Base-by-base conservation (phyloP, 306 rosid species). In the Parietaria judaica region DNA sequence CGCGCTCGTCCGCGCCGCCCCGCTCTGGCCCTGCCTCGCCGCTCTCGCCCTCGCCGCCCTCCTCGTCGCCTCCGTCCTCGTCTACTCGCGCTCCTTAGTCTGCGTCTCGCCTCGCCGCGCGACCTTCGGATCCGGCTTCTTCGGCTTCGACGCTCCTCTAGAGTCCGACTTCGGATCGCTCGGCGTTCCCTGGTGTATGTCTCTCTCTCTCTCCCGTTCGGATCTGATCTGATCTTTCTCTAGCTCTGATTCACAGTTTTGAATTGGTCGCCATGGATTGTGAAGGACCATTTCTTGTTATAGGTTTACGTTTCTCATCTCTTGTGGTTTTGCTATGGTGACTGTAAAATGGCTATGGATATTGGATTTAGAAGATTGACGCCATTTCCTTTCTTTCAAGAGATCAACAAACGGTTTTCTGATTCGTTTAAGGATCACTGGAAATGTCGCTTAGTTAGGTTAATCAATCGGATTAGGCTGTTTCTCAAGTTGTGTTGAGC, bases 131-230 rank as follows among this genome's bases (percentile, higher is more conserved):
- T 53, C 92, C 48, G 75, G 85, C 7, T 83, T 83, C 76, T 81
- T 81, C 72, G 95, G 83, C 36, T 56, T 86, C 66, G 97, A 88
- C 3, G 90, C 80, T 7, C 83, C 80, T 6, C 83, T 88, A 17
- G 99, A 84, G 36, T 82, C 97, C 38, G 99, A 94, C 72, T 88
- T 94, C 14, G 99, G 97, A 61, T 64, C 80, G 34, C 99, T 94
- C 50, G 97, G 99, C 70, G 99, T 94, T 59, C 99, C 99, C 66
- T 94, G 99, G 81, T 94, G 99, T 94, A 84, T 80, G 99, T 69
- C 13, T 76, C 64, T 60, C 46, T 16, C 36, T 3, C 49, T 60
- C 37, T 17, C 36, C 58, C 17, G 56, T 11, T 59, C 57, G 41
- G 72, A 58, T 81, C 74, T 67, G 72, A 58, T 81, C 74, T 67